Evolutionary conservation across 108 stramenopile genomes (phyloP).

Genomic region (Skeletonema potamos): DNA sequence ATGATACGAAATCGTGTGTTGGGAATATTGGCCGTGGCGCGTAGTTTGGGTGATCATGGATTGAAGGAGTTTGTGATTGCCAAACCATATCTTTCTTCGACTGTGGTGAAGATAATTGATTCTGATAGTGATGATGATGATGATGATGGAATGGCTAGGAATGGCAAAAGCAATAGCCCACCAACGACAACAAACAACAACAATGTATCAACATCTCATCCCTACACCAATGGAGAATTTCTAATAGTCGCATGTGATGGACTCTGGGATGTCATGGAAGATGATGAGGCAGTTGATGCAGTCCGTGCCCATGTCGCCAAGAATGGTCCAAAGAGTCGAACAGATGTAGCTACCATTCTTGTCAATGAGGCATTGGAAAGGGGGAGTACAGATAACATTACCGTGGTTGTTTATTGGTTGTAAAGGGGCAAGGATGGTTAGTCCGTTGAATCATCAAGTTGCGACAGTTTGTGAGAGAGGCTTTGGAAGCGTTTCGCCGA

Average conservation of each 20-base stretch:
- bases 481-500: not conserved
- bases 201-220: not conserved
- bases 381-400: conserved; percentile 85
- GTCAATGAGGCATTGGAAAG: conserved; percentile 67
- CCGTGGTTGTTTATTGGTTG: conserved; percentile 80
- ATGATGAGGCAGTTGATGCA: conserved; percentile 81
- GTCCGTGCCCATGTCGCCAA: conserved; percentile 39
- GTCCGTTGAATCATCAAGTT: not conserved
- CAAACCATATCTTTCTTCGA: conserved; percentile 54
- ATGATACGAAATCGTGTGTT: conserved; percentile 76
- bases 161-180: not conserved
- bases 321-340: conserved; percentile 21
- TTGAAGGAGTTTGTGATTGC: conserved; percentile 90
- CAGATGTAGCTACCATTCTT: conserved; percentile 51
- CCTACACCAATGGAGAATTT: conserved; percentile 55
- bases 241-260: conserved; percentile 90
- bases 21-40: conserved; percentile 86
- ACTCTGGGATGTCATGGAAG: conserved; percentile 88
- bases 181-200: not conserved
- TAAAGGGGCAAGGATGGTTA: conserved; percentile 11
- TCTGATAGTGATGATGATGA: not conserved
- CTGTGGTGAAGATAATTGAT: conserved; percentile 28
- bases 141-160: not conserved
- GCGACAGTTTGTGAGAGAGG: not conserved
- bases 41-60: conserved; percentile 88